A percentile compares a stretch with the other conserved stretches of the same genome.
These are phyloP conservation scores for Linderina pennispora DNA, from an alignment of 192 early-diverging fungal species.

Conservation along the genomic window DNA sequence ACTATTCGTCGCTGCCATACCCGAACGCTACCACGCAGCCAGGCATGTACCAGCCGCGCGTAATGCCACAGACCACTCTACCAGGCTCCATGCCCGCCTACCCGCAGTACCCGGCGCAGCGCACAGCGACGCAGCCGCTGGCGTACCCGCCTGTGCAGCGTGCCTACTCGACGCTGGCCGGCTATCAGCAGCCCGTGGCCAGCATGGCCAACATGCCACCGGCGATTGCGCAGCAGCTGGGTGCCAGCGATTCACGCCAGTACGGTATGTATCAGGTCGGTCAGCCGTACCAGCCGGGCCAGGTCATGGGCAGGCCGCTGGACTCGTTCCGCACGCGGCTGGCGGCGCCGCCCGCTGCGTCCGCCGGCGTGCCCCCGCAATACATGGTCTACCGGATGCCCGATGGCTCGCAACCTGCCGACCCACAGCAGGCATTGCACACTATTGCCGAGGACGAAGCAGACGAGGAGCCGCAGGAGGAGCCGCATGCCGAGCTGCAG, in stretches of 20 bases:
- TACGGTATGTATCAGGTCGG: slow-evolving; percentile 33
- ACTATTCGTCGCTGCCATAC: slow-evolving; percentile 33
- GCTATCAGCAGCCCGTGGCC: background rate
- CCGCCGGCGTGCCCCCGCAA: slow-evolving; percentile 7
- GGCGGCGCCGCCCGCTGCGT: slow-evolving; percentile 1
- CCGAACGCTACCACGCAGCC: background rate
- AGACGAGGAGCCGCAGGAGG: slow-evolving; percentile 3
- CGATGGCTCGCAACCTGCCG: slow-evolving; percentile 28
- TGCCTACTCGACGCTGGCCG: slow-evolving; percentile 6
- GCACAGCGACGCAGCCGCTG: slow-evolving; percentile 9
- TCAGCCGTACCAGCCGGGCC: slow-evolving; percentile 46
- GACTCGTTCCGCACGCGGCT: slow-evolving; percentile 36
- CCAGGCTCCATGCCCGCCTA: background rate
- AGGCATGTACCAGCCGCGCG: slow-evolving; percentile 14
- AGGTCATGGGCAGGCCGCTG: slow-evolving; percentile 36
- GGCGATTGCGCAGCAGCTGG: background rate
- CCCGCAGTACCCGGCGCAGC: slow-evolving; percentile 1
- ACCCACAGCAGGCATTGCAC: slow-evolving; percentile 20
- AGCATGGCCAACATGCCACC: background rate
- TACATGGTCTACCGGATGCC: slow-evolving; percentile 48
- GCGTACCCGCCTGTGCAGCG: slow-evolving; percentile 19
- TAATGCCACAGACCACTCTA: background rate
- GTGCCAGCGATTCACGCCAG: background rate
- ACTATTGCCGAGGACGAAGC: slow-evolving; percentile 42
- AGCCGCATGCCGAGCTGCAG: background rate